Conservation (phyloP, 768 basidiomycete species). For the Kwoniella europaea region DNA sequence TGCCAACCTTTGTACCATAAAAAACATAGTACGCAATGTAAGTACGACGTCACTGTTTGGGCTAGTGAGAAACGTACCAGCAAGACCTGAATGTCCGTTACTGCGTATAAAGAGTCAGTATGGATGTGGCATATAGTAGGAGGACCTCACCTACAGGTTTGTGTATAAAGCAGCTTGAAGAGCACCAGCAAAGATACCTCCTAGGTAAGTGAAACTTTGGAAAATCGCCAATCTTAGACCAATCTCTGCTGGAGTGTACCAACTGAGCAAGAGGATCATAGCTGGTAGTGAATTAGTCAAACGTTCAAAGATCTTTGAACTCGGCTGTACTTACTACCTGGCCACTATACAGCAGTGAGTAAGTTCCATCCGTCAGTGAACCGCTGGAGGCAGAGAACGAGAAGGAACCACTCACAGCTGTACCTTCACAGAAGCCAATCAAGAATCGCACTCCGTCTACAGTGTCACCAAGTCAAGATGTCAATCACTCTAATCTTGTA, state of each 20-base stretch:
- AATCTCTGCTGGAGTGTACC: constrained; percentile 57
- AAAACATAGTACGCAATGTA: too few relatives aligned
- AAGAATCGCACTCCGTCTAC: constrained; percentile 5
- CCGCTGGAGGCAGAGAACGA: too few relatives aligned
- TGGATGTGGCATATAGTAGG: too few relatives aligned
- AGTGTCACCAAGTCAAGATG: neutral
- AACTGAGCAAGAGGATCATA: constrained; percentile 1
- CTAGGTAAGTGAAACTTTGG: constrained; percentile 53
- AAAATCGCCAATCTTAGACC: constrained; percentile 55
- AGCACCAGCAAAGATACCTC: constrained; percentile 56
- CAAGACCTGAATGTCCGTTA: constrained; percentile 57
- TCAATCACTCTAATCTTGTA: too few relatives aligned
- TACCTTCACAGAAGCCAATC: constrained; percentile 11
- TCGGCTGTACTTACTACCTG: too few relatives aligned
- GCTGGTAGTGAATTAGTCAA: too few relatives aligned
- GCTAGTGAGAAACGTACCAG: neutral
- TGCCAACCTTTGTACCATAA: constrained; percentile 1
- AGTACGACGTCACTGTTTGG: too few relatives aligned
- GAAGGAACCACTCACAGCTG: too few relatives aligned
- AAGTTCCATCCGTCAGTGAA: too few relatives aligned
- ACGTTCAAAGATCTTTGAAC: too few relatives aligned
- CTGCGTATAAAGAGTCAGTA: neutral
- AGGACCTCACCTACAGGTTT: constrained; percentile 35
- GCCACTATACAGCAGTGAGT: too few relatives aligned
- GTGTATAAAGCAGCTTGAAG: constrained; percentile 60